A percentile compares a stretch with the other conserved stretches of the same genome.
Conservation (phyloP, 352 stramenopile genomes). For the Blastocystis sp. region DNA sequence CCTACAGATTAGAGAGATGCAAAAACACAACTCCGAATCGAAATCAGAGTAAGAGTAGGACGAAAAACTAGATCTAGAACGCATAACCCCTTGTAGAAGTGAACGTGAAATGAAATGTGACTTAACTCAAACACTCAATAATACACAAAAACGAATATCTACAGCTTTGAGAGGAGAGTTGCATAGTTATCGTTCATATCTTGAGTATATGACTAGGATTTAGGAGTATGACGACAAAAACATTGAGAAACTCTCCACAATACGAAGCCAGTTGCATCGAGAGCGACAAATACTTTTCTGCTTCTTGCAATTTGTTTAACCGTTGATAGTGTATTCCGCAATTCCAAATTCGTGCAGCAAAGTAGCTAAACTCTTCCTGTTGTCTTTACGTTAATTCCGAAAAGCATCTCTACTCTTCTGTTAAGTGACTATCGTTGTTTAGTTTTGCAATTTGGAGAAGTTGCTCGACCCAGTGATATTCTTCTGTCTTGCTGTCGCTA, state of each 20-base stretch:
- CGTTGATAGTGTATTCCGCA: slow-evolving; percentile 42
- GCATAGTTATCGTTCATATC: slow-evolving; percentile 59
- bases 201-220: slow-evolving; percentile 5
- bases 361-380: background rate
- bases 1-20: background rate
- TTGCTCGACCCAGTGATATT: slow-evolving; percentile 37
- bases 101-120: too few species aligned
- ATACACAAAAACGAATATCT: background rate
- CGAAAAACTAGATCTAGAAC: background rate
- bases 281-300: slow-evolving; percentile 30
- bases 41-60: slow-evolving; percentile 38
- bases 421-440: background rate
- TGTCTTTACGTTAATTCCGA: background rate
- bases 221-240: background rate
- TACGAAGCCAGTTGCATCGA: background rate
- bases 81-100: background rate
- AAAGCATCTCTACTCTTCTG: background rate
- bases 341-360: slow-evolving; percentile 43
- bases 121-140: too few species aligned
- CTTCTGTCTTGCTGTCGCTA: background rate
- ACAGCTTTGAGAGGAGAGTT: background rate
- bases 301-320: background rate
- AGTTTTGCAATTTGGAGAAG: slow-evolving; percentile 23
- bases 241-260: background rate
- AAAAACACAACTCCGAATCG: background rate